Percentiles rank a stretch among this genome's conserved stretches.
These are phyloP conservation scores for Akanthomyces dipterigenus DNA, from an alignment of 2,329 filamentous ascomycete genomes.

Conservation along the genomic window DNA sequence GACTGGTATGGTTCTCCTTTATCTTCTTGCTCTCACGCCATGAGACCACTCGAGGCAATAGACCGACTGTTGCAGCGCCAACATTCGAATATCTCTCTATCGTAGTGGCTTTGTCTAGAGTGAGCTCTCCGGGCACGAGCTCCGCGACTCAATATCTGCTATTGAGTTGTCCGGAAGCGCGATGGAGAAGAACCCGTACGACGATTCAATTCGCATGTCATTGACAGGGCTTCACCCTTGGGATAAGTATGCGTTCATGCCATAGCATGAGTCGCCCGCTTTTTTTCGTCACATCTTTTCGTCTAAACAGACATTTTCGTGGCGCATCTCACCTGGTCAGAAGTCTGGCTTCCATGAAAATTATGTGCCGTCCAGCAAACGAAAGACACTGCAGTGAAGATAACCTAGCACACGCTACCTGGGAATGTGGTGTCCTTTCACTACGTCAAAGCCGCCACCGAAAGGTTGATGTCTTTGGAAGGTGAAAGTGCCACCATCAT, in stretches of 20 bases:
- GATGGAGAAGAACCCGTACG: background rate
- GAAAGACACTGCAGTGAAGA: slow-evolving; percentile 12
- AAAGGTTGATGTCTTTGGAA: background rate
- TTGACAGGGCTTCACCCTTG: background rate
- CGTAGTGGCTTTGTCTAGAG: background rate
- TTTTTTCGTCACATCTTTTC: background rate
- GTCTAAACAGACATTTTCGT: background rate
- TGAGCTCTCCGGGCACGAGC: background rate
- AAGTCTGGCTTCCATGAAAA: background rate
- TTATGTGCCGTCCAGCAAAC: background rate
- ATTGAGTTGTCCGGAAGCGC: background rate
- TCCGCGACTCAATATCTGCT: background rate
- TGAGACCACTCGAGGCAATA: background rate
- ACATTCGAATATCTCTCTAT: background rate
- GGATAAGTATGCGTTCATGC: background rate
- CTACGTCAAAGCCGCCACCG: background rate
- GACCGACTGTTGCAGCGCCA: background rate
- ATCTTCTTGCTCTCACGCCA: background rate
- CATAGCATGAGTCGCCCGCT: background rate
- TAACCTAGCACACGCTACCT: slow-evolving; percentile 1
- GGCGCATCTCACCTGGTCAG: background rate
- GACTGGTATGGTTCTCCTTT: slow-evolving; percentile 5
- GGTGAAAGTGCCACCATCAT: background rate
- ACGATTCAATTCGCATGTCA: background rate
- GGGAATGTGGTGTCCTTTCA: background rate